A percentile compares a stretch with the other conserved stretches of the same genome.
Evolutionary conservation across 345 rosid genomes (phyloP).

Genomic region (Arabis alpina): DNA sequence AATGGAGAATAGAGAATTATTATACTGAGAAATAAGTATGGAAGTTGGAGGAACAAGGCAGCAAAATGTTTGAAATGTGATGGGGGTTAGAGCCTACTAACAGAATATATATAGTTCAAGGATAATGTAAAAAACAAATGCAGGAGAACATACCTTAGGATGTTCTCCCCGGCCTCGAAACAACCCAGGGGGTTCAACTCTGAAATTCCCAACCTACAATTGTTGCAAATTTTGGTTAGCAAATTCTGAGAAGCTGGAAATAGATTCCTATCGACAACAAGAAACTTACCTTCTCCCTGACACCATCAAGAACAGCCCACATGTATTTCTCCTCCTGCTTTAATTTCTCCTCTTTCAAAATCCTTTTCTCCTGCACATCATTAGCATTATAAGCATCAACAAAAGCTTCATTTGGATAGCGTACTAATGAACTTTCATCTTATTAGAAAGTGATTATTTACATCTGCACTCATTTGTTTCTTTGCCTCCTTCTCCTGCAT

Average conservation of each 20-base stretch:
- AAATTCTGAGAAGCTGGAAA: slow-evolving; percentile 9
- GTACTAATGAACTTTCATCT: not conserved
- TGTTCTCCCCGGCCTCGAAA: slow-evolving; percentile 99
- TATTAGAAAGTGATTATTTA: slow-evolving; percentile 23
- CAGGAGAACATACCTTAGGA: slow-evolving; percentile 70
- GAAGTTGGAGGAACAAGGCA: slow-evolving; percentile 8
- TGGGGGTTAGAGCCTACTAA: slow-evolving; percentile 9
- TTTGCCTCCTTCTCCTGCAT: slow-evolving; percentile 80
- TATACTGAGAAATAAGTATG: slow-evolving; percentile 14
- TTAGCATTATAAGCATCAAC: slow-evolving; percentile 22
- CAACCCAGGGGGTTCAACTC: slow-evolving; percentile 99
- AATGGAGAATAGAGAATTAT: slow-evolving; percentile 17
- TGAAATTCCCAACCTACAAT: slow-evolving; percentile 93
- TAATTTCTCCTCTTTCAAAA: slow-evolving; percentile 83
- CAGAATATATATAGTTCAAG: slow-evolving; percentile 17
- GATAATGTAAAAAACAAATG: slow-evolving; percentile 11
- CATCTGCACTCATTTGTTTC: slow-evolving; percentile 42
- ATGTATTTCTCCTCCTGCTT: slow-evolving; percentile 92
- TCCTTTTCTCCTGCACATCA: slow-evolving; percentile 83
- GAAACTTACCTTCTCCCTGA: slow-evolving; percentile 81
- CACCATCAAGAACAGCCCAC: slow-evolving; percentile 98
- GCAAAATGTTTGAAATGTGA: slow-evolving; percentile 13
- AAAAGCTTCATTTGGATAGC: slow-evolving; percentile 12
- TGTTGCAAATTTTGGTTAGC: slow-evolving; percentile 17
- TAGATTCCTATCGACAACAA: slow-evolving; percentile 30